Conservation (phyloP, 805 yeast species). For the Metschnikowia similis region DNA sequence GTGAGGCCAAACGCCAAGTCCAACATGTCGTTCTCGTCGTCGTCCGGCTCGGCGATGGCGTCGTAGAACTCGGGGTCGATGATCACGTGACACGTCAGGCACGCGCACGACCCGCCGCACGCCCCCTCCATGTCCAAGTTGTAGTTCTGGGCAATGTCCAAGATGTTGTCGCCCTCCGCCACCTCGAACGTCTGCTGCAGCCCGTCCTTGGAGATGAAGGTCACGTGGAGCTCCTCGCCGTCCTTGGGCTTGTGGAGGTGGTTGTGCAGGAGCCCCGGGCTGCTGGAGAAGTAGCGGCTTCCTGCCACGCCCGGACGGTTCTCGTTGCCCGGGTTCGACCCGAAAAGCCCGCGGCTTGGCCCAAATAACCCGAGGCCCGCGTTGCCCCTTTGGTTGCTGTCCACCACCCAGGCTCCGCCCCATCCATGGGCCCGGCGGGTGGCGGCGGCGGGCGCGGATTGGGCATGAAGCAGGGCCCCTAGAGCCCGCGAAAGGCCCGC, state of each 20-base stretch:
- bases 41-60: conserved; percentile 87
- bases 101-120: conserved; percentile 98
- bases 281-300: background rate
- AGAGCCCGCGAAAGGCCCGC: background rate
- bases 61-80: conserved; percentile 95
- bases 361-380: no score
- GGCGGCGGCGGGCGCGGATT: background rate
- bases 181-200: conserved; percentile 77
- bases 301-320: no score
- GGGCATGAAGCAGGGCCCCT: background rate
- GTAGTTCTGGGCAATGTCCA: conserved; percentile 93
- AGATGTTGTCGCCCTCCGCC: conserved; percentile 83
- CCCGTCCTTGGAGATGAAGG: conserved; percentile 92
- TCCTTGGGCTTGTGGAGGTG: conserved; percentile 87
- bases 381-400: no score
- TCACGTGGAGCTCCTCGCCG: conserved; percentile 80
- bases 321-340: no score
- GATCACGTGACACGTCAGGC: conserved; percentile 95
- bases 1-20: conserved; percentile 96
- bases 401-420: no score
- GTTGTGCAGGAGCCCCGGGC: conserved; percentile 53
- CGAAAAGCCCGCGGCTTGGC: no score
- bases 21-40: conserved; percentile 97
- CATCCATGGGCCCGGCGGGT: background rate
- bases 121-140: conserved; percentile 97